Percentiles rank a stretch among this genome's conserved stretches.
Evolutionary conservation across 2,329 filamentous ascomycete genomes (phyloP).

Genomic region (Epichloe baconii): DNA sequence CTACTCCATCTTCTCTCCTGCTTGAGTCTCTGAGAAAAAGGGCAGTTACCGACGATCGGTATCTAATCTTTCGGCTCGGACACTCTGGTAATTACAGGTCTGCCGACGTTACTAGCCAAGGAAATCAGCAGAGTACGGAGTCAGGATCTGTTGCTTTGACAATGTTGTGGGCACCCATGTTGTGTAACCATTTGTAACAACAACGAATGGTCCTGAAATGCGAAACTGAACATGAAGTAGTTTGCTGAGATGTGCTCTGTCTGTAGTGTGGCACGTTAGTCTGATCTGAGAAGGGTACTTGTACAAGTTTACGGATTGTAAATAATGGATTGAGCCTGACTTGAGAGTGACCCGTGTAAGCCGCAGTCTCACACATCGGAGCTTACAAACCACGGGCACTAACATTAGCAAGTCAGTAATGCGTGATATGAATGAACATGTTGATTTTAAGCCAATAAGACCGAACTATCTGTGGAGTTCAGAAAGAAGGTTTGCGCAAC

Average conservation of each 20-base stretch:
- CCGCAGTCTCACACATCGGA: not conserved
- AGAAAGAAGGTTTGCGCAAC: not conserved
- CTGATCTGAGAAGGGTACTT: not conserved
- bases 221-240: not conserved
- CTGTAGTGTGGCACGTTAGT: not conserved
- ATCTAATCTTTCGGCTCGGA: not conserved
- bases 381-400: not conserved
- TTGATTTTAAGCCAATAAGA: not conserved
- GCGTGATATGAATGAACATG: not conserved
- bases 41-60: not conserved
- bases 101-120: not conserved
- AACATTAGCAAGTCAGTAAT: not conserved
- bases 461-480: not conserved
- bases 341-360: too few relatives aligned
- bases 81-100: too few relatives aligned
- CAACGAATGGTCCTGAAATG: not conserved
- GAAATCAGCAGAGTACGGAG: not conserved
- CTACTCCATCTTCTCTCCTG: not conserved
- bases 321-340: not conserved
- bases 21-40: not conserved
- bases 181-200: constrained; percentile 1
- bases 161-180: not conserved
- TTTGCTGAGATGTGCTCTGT: not conserved
- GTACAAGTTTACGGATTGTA: not conserved
- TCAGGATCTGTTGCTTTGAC: not conserved